These are phyloP conservation scores for Pythium sp. DNA, from an alignment of 352 stramenopile genomes.

Conservation along the genomic window DNA sequence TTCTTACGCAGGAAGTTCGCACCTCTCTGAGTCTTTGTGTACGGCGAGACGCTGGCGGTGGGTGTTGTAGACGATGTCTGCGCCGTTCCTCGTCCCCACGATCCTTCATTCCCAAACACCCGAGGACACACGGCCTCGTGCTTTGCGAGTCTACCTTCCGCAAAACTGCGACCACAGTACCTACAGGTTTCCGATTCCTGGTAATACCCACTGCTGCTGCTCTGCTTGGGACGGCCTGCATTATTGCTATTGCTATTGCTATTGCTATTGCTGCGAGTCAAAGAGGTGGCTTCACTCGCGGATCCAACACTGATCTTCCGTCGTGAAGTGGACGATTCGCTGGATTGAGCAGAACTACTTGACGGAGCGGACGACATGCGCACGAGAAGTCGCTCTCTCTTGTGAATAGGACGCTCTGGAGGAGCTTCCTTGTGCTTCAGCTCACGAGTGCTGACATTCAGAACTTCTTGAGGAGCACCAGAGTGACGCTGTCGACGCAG, in stretches of 20 bases:
- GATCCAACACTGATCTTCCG: slow-evolving; percentile 12
- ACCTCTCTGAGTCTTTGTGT: neutral
- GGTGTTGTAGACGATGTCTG: slow-evolving; percentile 4
- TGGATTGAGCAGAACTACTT: neutral
- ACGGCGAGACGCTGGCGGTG: neutral
- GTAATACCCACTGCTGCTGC: slow-evolving; percentile 5
- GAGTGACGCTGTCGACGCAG: slow-evolving; percentile 26
- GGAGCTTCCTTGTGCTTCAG: neutral
- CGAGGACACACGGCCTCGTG: slow-evolving; percentile 79
- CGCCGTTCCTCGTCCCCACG: slow-evolving; percentile 60
- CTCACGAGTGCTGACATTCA: neutral
- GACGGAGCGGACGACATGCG: slow-evolving; percentile 2
- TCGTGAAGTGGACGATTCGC: slow-evolving; percentile 8
- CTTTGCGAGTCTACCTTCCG: slow-evolving; percentile 73
- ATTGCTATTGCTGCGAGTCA: slow-evolving; percentile 6
- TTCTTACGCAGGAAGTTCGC: neutral
- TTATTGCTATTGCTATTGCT: slow-evolving; percentile 8
- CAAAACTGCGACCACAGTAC: slow-evolving; percentile 78
- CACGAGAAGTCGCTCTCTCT: neutral
- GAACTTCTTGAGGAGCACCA: neutral
- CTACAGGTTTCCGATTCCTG: slow-evolving; percentile 64
- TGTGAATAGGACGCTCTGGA: neutral
- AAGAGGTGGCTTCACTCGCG: neutral
- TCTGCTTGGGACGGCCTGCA: neutral
- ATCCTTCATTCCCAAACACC: slow-evolving; percentile 72